A percentile compares a stretch with the other conserved stretches of the same genome.
These are phyloP conservation scores for Ascodesmis nigricans DNA, from an alignment of 495 filamentous ascomycete species.

Conservation along the genomic window DNA sequence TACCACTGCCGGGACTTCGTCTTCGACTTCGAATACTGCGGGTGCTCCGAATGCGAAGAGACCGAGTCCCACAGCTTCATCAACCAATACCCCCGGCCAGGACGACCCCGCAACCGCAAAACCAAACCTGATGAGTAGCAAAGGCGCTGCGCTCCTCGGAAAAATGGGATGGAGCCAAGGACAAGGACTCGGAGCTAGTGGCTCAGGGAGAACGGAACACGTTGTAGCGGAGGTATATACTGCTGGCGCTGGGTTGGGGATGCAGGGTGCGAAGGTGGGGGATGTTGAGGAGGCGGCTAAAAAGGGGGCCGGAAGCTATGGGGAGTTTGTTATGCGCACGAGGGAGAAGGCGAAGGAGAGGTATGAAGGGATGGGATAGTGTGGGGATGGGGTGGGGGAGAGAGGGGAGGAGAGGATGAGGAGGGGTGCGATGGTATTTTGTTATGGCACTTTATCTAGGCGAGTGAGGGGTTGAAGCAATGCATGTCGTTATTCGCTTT, in stretches of 20 bases:
- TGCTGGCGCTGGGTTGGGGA: constrained; percentile 67
- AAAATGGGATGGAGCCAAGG: constrained; percentile 85
- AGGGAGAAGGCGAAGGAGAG: constrained; percentile 60
- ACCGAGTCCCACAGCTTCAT: background rate
- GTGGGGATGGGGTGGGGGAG: too few relatives aligned
- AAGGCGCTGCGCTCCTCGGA: constrained; percentile 59
- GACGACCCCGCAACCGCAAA: constrained; percentile 9
- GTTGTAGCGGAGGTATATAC: constrained; percentile 61
- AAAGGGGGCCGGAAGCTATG: constrained; percentile 44
- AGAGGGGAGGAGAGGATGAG: background rate
- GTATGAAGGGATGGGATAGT: constrained; percentile 40
- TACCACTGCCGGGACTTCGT: constrained; percentile 24
- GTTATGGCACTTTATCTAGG: too few relatives aligned
- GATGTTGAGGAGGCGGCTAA: constrained; percentile 64
- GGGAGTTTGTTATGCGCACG: constrained; percentile 56
- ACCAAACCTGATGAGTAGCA: constrained; percentile 33
- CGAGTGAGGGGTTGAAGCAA: too few relatives aligned
- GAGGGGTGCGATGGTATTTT: too few relatives aligned
- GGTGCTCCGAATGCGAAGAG: too few relatives aligned
- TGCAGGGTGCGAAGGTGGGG: constrained; percentile 60
- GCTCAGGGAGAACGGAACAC: constrained; percentile 52
- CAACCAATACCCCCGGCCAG: constrained; percentile 6
- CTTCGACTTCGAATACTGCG: constrained; percentile 7
- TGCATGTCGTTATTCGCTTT: too few relatives aligned
- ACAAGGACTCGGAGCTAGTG: constrained; percentile 57